Base-by-base conservation (phyloP, 73 alveolate genomes). In the Stentor roeselii region DNA sequence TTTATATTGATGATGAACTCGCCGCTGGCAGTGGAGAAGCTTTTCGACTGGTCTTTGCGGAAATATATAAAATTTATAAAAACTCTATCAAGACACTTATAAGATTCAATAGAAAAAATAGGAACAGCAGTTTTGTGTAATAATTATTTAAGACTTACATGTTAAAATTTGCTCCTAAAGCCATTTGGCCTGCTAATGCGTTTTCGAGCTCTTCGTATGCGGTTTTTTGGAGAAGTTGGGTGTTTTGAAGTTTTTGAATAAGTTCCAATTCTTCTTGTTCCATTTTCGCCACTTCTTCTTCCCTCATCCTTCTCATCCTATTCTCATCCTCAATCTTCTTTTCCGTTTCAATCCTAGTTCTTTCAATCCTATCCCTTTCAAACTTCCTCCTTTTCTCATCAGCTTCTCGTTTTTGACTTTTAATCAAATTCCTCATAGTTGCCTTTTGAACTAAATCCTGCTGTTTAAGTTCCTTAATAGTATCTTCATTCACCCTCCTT, bases 181-280 rank as follows among this genome's bases (percentile, higher is more conserved):
- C 84, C n/a, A 41, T 40, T 76, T 61, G 86, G 27, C 80, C 86
- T 27, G 75, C 89, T 0, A 89, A 67, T 15, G 95, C 95, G 32
- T 75, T 59, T 83, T 89, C 95, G 15, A 89, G 82, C 35, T 86
- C 88, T 59, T 89, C 92, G 50, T 78, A 89, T 39, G 84, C 84
- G 6, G 74, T 39, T 82, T 27, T 6, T 60, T 60, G 39, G 30
- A 89, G 32, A 30, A 89, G 34, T 59, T 89, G 89, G 3, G 95
- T 89, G 86, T 89, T 89, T 76, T 89, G 88, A 2, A 89, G 83
- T 36, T 75, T 86, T 84, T 89, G 85, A 39, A 89, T 89, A 59
- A 89, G 84, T 60, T 89, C 95, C 60, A 89, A 82, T 75, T 89
- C 95, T 34, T 89, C 95, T 67, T 86, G 85, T 84, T 85, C 90